A percentile compares a stretch with the other conserved stretches of the same genome.
Conservation (phyloP, 305 asterid species). For the Rubia peregrina region DNA sequence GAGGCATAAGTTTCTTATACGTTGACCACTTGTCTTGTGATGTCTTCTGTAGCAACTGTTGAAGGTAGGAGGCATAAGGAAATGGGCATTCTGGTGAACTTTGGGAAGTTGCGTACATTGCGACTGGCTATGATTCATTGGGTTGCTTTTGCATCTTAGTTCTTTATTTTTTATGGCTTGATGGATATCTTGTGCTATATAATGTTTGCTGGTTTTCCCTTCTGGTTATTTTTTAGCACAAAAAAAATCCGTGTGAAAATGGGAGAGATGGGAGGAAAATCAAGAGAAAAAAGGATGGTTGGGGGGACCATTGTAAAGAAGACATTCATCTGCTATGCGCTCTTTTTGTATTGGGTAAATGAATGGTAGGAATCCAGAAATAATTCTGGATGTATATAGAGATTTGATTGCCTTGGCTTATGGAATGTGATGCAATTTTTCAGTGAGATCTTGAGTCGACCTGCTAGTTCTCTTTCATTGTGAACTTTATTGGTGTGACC, state of each 20-base stretch:
- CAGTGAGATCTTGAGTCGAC: too few relatives aligned
- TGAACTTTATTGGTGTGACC: background rate
- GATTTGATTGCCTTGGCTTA: background rate
- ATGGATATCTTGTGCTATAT: slow-evolving; percentile 24
- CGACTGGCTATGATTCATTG: slow-evolving; percentile 26
- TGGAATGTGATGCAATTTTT: background rate
- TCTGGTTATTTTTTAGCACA: slow-evolving; percentile 11
- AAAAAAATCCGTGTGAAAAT: background rate
- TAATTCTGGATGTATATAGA: slow-evolving; percentile 6
- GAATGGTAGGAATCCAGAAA: background rate
- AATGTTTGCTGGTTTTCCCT: slow-evolving; percentile 15
- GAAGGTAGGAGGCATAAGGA: slow-evolving; percentile 15
- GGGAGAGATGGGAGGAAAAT: background rate
- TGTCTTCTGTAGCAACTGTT: slow-evolving; percentile 19
- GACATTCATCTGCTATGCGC: background rate
- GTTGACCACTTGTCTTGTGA: slow-evolving; percentile 24
- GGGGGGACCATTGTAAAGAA: background rate
- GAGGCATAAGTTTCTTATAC: slow-evolving; percentile 5
- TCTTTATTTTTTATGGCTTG: slow-evolving; percentile 31
- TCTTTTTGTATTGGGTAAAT: background rate
- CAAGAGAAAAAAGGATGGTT: background rate
- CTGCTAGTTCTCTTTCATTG: background rate
- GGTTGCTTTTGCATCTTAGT: slow-evolving; percentile 33
- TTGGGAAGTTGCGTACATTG: slow-evolving; percentile 21
- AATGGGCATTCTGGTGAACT: slow-evolving; percentile 20